These are phyloP conservation scores for Bocquillonia castaneifolia DNA, from an alignment of 441 rosid genomes.

Conservation along the genomic window DNA sequence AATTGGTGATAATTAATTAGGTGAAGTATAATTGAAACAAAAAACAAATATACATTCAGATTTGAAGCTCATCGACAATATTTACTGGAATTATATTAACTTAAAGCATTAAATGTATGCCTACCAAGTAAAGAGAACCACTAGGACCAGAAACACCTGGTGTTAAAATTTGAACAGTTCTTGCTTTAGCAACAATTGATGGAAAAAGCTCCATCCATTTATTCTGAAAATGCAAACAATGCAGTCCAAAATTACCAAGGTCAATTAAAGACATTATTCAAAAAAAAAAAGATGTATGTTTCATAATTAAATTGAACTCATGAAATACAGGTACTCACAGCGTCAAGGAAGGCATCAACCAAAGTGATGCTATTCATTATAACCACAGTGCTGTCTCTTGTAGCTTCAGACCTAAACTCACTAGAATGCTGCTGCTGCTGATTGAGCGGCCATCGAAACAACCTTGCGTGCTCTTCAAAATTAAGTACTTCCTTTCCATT, in stretches of 20 bases:
- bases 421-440: constrained; percentile 35
- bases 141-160: constrained; percentile 58
- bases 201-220: constrained; percentile 92
- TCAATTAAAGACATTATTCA: too few species aligned
- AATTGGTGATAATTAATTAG: neutral
- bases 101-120: neutral
- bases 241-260: neutral
- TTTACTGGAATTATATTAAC: neutral
- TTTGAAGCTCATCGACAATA: too few species aligned
- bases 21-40: neutral
- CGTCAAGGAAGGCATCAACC: constrained; percentile 73
- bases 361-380: constrained; percentile 85
- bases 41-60: neutral
- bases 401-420: constrained; percentile 59
- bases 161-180: constrained; percentile 60
- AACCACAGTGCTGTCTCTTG: constrained; percentile 58
- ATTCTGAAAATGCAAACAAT: constrained; percentile 32
- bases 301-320: too few species aligned
- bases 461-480: constrained; percentile 49
- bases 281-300: too few species aligned
- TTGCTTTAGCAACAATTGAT: constrained; percentile 80
- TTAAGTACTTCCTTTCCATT: constrained; percentile 44
- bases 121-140: constrained; percentile 79
- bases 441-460: constrained; percentile 64
- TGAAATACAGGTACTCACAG: constrained; percentile 40